Evolutionary conservation across 441 rosid species (phyloP), one percentile per base, ranked within the genome.

Genomic region (Gossypium trilobum): DNA sequence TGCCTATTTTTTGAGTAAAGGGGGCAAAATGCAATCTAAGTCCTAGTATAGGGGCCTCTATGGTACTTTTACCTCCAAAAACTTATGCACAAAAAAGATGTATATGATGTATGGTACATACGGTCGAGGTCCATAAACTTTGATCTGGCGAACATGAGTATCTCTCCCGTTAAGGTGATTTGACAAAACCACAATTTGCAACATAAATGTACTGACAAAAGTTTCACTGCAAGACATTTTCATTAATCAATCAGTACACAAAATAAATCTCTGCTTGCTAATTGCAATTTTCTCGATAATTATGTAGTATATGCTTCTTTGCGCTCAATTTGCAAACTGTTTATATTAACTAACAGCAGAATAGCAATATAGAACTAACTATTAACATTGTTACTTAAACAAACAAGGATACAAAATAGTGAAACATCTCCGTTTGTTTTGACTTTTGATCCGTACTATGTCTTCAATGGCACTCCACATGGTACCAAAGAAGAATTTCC

Each of bases 141-240:
- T 92, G 88, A 95, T 89, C 85, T 95, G 99, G 62, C 92, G 89
- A 51, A 92, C 79, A 78, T 90, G 97, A 71, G 97, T 90, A 81
- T 95, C 97, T 79, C 93, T 85, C 74, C 99, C 97, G 2, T 87
- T 92, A 7, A 91, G 90, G 74, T 91, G 97, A 81, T 92, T 95
- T 7, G 93, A 90, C 71, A 89, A 76, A 68, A 90, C 81, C 5
- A 86, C 90, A 71, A 92, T 87, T 84, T 90, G 97, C 70, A 92
- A 70, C 96, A 92, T 92, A 69, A 88, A 92, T 48, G 96, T 85
- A 68, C 87, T 89, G 72, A 92, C 90, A 66, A 90, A 90, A 48
- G 95, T 86, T 79, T 89, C 96, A 85, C 96, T 90, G 86, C 57
- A 59, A 80, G 16, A 60, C 68, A 27, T 74, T 44, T 25, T 5